These are phyloP conservation scores for Cladochytrium tenue DNA, from an alignment of 371 early-diverging fungal species.

Conservation along the genomic window DNA sequence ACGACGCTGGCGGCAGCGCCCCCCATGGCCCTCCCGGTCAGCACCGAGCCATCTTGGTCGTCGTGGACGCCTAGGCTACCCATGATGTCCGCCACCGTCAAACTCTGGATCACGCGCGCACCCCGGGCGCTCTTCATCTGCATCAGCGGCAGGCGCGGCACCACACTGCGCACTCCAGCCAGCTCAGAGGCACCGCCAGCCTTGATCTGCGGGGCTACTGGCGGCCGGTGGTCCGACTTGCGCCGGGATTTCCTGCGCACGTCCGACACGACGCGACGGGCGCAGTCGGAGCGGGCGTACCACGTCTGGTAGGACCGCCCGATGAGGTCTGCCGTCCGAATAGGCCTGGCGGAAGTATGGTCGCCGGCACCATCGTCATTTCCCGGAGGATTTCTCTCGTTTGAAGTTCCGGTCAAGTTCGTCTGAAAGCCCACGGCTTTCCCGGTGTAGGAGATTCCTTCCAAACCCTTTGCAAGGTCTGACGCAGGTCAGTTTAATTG, in stretches of 20 bases:
- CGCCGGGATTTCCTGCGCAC: not conserved
- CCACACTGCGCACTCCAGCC: not conserved
- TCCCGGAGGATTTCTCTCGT: too few relatives aligned
- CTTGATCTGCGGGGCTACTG: not conserved
- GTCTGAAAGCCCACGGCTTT: too few relatives aligned
- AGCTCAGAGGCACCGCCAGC: not conserved
- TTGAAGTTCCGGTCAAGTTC: too few relatives aligned
- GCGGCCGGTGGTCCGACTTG: not conserved
- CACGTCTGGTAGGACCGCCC: conserved; percentile 30
- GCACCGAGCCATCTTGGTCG: not conserved
- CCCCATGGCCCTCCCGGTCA: not conserved
- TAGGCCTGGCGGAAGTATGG: too few relatives aligned
- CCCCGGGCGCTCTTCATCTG: not conserved
- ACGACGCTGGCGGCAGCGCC: too few relatives aligned
- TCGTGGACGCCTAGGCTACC: not conserved
- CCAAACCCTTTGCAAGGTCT: too few relatives aligned
- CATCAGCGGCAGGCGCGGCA: not conserved
- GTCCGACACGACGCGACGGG: conserved; percentile 4
- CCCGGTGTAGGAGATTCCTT: too few relatives aligned
- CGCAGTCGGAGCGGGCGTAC: conserved; percentile 35
- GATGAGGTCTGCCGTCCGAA: conserved; percentile 19
- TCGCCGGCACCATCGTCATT: too few relatives aligned
- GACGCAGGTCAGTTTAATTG: too few relatives aligned
- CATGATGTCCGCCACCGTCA: not conserved
- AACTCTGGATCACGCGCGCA: not conserved